Evolutionary conservation across 1,284 basidiomycete species (phyloP).

Genomic region (Trametes pubescens): DNA sequence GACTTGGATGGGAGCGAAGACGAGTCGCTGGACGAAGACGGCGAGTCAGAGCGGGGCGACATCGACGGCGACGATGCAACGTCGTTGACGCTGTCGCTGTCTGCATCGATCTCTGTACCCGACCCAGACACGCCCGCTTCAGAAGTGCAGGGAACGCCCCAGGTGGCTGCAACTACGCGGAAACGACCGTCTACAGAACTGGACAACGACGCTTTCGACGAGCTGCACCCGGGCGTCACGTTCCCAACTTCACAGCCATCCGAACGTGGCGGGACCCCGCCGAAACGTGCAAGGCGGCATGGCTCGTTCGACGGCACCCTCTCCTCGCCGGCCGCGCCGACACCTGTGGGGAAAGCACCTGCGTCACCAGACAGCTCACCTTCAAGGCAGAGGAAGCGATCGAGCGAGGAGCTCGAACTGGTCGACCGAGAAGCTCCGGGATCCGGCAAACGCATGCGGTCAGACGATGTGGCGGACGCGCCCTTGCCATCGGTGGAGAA

Average conservation of each 20-base stretch:
- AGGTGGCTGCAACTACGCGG: constrained; percentile 22
- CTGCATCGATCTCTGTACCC: constrained; percentile 27
- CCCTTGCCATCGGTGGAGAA: constrained; percentile 13
- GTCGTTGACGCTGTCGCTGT: constrained; percentile 15
- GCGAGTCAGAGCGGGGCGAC: constrained; percentile 35
- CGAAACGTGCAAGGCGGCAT: constrained; percentile 43
- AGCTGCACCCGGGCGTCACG: constrained; percentile 18
- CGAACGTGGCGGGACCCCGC: constrained; percentile 39
- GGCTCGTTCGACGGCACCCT: constrained; percentile 38
- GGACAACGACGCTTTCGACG: constrained; percentile 26
- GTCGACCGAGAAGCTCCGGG: constrained; percentile 19
- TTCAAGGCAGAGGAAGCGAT: constrained; percentile 38
- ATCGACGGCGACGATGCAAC: constrained; percentile 26
- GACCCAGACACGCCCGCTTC: constrained; percentile 24
- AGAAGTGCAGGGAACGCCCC: constrained; percentile 10
- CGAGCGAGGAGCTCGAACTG: constrained; percentile 40
- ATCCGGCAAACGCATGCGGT: constrained; percentile 25
- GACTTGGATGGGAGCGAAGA: constrained; percentile 29
- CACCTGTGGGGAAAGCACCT: not conserved
- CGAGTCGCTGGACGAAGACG: constrained; percentile 33
- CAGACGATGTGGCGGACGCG: constrained; percentile 10
- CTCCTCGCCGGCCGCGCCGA: constrained; percentile 12
- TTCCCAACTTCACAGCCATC: constrained; percentile 17
- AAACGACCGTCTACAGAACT: constrained; percentile 37
- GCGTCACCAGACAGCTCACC: constrained; percentile 26